phyloP scores from a whole-genome alignment of 2,329 filamentous ascomycete species.

The Clarireedia homoeocarpa region DNA sequence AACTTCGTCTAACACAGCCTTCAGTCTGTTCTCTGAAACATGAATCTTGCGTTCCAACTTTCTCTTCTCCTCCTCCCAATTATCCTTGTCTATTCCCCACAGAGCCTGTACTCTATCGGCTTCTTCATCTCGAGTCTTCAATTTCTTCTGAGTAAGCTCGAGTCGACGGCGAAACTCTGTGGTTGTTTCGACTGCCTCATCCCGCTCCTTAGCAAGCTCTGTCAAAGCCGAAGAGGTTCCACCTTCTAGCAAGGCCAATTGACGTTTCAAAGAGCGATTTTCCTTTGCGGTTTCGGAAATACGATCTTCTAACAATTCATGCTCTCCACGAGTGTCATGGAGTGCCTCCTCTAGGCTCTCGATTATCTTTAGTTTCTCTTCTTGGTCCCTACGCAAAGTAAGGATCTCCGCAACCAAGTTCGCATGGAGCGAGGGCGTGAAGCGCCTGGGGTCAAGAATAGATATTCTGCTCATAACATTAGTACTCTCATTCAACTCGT shows the following conservation, averaged over 20 bases:
- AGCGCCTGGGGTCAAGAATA: conserved; percentile 79
- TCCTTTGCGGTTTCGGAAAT: conserved; percentile 64
- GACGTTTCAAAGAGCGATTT: conserved; percentile 70
- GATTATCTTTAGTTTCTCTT: conserved; percentile 80
- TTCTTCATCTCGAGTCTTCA: conserved; percentile 75
- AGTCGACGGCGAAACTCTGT: conserved; percentile 69
- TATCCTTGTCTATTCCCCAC: conserved; percentile 77
- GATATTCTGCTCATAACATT: conserved; percentile 35
- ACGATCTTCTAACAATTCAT: conserved; percentile 59
- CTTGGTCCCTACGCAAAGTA: conserved; percentile 76
- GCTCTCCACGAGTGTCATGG: conserved; percentile 63
- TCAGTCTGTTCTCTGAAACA: conserved; percentile 80
- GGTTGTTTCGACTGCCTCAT: conserved; percentile 68
- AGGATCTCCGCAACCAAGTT: conserved; percentile 93
- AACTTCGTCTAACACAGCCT: conserved; percentile 78
- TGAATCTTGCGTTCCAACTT: conserved; percentile 79
- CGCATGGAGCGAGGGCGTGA: conserved; percentile 91
- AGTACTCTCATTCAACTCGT: conserved; percentile 4
- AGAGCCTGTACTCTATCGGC: conserved; percentile 67
- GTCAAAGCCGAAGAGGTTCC: conserved; percentile 80
- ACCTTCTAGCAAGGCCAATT: conserved; percentile 79
- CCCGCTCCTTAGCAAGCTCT: conserved; percentile 76
- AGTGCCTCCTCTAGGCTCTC: conserved; percentile 74
- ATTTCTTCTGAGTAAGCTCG: conserved; percentile 69
- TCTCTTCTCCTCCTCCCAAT: conserved; percentile 77